Percentiles rank a stretch among this genome's conserved stretches.
Conservation (phyloP, 352 stramenopile species). For the Pythium diclinum region DNA sequence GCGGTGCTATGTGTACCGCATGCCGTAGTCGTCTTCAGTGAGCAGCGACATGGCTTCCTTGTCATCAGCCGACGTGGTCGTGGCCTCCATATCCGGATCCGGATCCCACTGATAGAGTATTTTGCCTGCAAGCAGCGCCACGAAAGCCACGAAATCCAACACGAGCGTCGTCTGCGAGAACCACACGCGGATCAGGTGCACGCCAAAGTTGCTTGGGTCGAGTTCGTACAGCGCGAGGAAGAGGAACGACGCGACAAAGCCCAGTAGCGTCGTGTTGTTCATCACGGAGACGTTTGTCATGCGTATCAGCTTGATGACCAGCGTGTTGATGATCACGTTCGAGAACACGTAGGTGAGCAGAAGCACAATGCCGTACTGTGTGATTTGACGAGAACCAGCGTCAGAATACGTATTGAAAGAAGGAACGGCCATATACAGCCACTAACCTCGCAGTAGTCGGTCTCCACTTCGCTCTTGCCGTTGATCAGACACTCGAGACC, state of each 20-base stretch:
- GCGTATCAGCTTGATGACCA: slow-evolving; percentile 66
- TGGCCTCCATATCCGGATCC: slow-evolving; percentile 74
- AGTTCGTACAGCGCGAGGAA: slow-evolving; percentile 78
- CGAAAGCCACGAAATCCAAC: slow-evolving; percentile 63
- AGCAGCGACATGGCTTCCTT: slow-evolving; percentile 81
- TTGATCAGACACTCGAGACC: slow-evolving; percentile 80
- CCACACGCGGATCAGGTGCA: slow-evolving; percentile 54
- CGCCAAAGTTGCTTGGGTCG: slow-evolving; percentile 64
- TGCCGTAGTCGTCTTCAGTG: slow-evolving; percentile 63
- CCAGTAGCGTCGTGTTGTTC: slow-evolving; percentile 67
- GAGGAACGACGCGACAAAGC: slow-evolving; percentile 70
- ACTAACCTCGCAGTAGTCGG: slow-evolving; percentile 74
- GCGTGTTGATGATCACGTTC: slow-evolving; percentile 78
- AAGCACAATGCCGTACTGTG: slow-evolving; percentile 64
- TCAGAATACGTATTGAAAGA: neutral
- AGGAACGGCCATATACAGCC: too few relatives aligned
- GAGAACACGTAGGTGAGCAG: slow-evolving; percentile 69
- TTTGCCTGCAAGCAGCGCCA: slow-evolving; percentile 64
- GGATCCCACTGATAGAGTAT: slow-evolving; percentile 80
- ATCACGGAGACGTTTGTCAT: slow-evolving; percentile 79
- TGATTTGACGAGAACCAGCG: neutral
- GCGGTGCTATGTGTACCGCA: slow-evolving; percentile 60
- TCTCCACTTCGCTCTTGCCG: slow-evolving; percentile 57
- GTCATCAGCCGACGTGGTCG: slow-evolving; percentile 77
- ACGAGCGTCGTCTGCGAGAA: slow-evolving; percentile 68